Evolutionary conservation across 768 basidiomycete species (phyloP).

Genomic region (Kwoniella europaea): DNA sequence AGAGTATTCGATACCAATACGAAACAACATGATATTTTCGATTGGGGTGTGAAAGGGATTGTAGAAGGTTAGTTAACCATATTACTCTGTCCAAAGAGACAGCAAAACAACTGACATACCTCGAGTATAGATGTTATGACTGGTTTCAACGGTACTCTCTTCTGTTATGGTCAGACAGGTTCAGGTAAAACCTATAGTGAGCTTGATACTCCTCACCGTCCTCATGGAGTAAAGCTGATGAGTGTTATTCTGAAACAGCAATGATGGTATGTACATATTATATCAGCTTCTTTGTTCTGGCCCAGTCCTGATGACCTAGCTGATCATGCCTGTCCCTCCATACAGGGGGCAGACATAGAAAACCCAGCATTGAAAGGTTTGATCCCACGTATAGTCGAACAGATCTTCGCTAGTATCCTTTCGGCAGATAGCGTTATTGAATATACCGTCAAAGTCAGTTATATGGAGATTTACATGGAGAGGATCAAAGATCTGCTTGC

Average conservation of each 20-base stretch:
- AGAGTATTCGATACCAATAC: constrained; percentile 92
- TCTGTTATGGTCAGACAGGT: constrained; percentile 62
- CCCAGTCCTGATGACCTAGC: background rate
- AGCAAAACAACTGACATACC: background rate
- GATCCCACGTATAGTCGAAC: constrained; percentile 97
- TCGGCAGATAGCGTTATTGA: constrained; percentile 93
- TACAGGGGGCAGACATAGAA: constrained; percentile 95
- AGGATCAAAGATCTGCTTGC: constrained; percentile 91
- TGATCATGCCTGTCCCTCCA: background rate
- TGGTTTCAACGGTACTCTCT: constrained; percentile 96
- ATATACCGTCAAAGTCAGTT: constrained; percentile 98
- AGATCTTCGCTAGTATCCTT: constrained; percentile 97
- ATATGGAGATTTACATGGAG: constrained; percentile 99
- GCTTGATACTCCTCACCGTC: too few relatives aligned
- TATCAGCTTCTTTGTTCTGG: background rate
- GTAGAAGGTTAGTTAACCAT: constrained; percentile 71
- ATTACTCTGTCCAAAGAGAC: background rate
- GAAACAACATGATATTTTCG: constrained; percentile 90
- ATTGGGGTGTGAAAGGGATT: constrained; percentile 97
- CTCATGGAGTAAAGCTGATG: background rate
- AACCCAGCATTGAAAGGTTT: constrained; percentile 90
- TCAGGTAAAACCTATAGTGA: constrained; percentile 59
- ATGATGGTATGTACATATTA: constrained; percentile 78
- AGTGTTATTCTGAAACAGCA: constrained; percentile 69
- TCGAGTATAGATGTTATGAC: constrained; percentile 81